Base-by-base conservation (phyloP, 306 rosid species). In the Notholithocarpus densiflorus region DNA sequence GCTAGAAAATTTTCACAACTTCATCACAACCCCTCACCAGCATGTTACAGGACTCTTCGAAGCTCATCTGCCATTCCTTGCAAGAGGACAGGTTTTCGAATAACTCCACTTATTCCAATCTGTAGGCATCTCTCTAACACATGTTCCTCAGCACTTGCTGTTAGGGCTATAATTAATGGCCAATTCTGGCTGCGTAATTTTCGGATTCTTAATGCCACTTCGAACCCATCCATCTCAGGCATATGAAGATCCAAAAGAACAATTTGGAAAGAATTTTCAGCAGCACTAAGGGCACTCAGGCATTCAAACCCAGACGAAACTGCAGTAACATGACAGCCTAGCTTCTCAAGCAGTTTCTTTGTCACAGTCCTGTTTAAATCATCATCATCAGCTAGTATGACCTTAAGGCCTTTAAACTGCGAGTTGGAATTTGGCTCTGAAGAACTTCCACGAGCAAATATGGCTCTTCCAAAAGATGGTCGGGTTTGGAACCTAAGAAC, bases 141-240 rank as follows among this genome's bases (percentile, higher is more conserved):
- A 68, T 86, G 69, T 29, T 89, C 94, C 85, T 88, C 97, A 2
- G 88, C 95, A 65, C 86, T 90, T 15, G 93, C 88, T 27, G 91
- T 86, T 2, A 93, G 75, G 68, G 95, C 98, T 24, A 93, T 78
- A 54, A 91, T 87, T 81, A 89, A 83, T 2, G 98, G 98, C 97
- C 92, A 84, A 37, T 52, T 87, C 40, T 52, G 80, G 87, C 86
- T 84, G 55, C 78, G 72, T 75, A 85, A 85, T 76, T 90, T 93
- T 71, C 93, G 45, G 69, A 93, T 86, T 80, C 95, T 86, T 73
- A 62, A 69, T 1, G 93, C 91, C 53, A 90, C 92, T 72, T 93
- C 94, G 18, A 87, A 93, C 15, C 98, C 97, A 72, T 93, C 97
- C 86, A 91, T 86, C 80, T 89, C 92, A n/a, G 91, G 97, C 95